Conservation (phyloP, 441 rosid species). For the Erysimum pusillum region DNA sequence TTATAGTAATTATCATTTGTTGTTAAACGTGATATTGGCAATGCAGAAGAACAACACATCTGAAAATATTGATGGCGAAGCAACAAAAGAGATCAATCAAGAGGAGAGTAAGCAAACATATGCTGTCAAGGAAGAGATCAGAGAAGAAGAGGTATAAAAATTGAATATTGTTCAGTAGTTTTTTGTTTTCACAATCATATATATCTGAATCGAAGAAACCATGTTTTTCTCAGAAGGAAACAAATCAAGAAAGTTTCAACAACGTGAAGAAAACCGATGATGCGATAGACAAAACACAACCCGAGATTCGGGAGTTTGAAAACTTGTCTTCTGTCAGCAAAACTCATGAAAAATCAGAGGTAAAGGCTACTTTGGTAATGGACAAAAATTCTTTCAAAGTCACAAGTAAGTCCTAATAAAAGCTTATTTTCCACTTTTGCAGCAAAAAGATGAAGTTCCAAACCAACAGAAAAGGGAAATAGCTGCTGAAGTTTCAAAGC, state of each 20-base stretch:
- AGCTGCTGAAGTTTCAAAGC: slow-evolving; percentile 42
- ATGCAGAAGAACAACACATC: slow-evolving; percentile 44
- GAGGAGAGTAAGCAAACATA: slow-evolving; percentile 46
- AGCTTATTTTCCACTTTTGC: neutral
- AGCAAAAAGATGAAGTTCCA: slow-evolving; percentile 40
- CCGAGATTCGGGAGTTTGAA: slow-evolving; percentile 33
- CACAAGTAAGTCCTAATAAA: slow-evolving; percentile 34
- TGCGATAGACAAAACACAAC: slow-evolving; percentile 22
- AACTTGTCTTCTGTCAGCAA: slow-evolving; percentile 40
- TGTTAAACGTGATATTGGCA: slow-evolving; percentile 29
- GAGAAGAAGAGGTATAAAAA: slow-evolving; percentile 42
- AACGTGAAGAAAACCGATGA: slow-evolving; percentile 38
- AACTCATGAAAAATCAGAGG: slow-evolving; percentile 53
- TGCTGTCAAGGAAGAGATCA: slow-evolving; percentile 38
- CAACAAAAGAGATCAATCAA: slow-evolving; percentile 39
- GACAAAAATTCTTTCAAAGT: slow-evolving; percentile 22
- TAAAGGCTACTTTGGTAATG: slow-evolving; percentile 49
- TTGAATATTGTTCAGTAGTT: neutral
- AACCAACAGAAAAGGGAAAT: slow-evolving; percentile 43
- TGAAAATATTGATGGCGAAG: slow-evolving; percentile 43
- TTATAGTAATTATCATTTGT: slow-evolving; percentile 14
- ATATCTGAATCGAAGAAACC: slow-evolving; percentile 34
- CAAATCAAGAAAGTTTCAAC: slow-evolving; percentile 32
- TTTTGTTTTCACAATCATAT: slow-evolving; percentile 4
- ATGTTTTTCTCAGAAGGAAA: slow-evolving; percentile 44